Evolutionary conservation across 495 filamentous ascomycete species (phyloP).

Genomic region (Podospora pseudopauciseta): DNA sequence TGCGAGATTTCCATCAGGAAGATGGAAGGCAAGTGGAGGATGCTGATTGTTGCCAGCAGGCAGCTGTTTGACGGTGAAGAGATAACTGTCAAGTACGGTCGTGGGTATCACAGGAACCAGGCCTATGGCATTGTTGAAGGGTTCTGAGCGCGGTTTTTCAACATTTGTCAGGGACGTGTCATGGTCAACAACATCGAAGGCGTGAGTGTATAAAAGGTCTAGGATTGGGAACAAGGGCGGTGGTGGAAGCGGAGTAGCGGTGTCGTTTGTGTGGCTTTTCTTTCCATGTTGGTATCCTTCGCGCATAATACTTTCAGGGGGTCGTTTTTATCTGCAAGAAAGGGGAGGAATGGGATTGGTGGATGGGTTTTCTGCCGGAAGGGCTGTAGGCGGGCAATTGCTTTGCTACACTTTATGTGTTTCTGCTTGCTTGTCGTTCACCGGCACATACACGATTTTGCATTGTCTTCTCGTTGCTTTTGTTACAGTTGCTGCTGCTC

Average conservation of each 20-base stretch:
- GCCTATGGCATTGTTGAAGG: slow-evolving; percentile 26
- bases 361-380: neutral
- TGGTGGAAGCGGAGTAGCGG: neutral
- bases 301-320: neutral
- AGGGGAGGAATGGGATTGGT: neutral
- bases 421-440: neutral
- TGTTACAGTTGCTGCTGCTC: neutral
- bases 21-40: slow-evolving; percentile 27
- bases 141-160: neutral
- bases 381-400: neutral
- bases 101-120: slow-evolving; percentile 20
- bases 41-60: slow-evolving; percentile 24
- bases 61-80: slow-evolving; percentile 29
- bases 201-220: neutral
- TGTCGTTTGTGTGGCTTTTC: neutral
- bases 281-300: neutral
- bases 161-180: neutral
- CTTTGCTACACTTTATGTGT: neutral
- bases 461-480: neutral
- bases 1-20: slow-evolving; percentile 24
- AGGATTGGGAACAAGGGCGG: neutral
- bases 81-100: slow-evolving; percentile 29
- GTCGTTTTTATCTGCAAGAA: neutral
- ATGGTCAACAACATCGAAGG: neutral
- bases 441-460: neutral